Conservation (phyloP, 192 early-diverging fungal species). For the Backusella tuberculispora region DNA sequence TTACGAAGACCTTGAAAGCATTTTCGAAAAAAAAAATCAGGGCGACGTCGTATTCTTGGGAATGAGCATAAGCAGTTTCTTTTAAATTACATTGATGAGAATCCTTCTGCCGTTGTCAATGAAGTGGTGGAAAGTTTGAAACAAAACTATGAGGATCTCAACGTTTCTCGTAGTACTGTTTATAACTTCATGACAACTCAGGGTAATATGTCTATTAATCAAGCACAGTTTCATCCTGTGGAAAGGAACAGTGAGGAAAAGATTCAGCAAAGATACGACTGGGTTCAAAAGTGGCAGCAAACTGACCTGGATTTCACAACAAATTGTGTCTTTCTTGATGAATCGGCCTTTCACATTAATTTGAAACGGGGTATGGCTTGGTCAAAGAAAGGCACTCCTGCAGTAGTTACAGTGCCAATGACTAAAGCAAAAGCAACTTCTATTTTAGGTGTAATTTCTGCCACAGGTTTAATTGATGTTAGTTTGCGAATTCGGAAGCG, state of each 20-base stretch:
- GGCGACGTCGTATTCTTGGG: conserved; percentile 13
- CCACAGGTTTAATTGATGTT: conserved; percentile 18
- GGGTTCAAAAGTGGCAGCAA: conserved; percentile 18
- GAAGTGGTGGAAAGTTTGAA: conserved; percentile 3
- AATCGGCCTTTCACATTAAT: conserved; percentile 27
- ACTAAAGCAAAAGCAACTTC: conserved; percentile 4
- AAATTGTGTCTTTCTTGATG: conserved; percentile 20
- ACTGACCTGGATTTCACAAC: conserved; percentile 15
- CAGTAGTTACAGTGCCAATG: background rate
- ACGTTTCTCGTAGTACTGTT: conserved; percentile 18
- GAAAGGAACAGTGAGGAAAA: conserved; percentile 25
- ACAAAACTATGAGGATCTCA: conserved; percentile 18
- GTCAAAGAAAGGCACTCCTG: conserved; percentile 24
- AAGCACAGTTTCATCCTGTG: background rate
- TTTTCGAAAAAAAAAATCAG: conserved; percentile 24
- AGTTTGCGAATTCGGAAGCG: conserved; percentile 4
- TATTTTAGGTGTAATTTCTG: conserved; percentile 24
- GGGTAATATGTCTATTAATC: conserved; percentile 15
- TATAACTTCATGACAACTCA: conserved; percentile 18
- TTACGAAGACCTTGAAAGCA: conserved; percentile 21
- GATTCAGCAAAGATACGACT: conserved; percentile 15
- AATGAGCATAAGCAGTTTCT: conserved; percentile 22
- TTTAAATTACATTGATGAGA: conserved; percentile 29
- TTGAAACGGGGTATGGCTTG: conserved; percentile 17
- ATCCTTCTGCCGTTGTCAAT: conserved; percentile 20